Conservation (phyloP, 1,139 yeast genomes). For the Pneumocystis oryctolagi region DNA sequence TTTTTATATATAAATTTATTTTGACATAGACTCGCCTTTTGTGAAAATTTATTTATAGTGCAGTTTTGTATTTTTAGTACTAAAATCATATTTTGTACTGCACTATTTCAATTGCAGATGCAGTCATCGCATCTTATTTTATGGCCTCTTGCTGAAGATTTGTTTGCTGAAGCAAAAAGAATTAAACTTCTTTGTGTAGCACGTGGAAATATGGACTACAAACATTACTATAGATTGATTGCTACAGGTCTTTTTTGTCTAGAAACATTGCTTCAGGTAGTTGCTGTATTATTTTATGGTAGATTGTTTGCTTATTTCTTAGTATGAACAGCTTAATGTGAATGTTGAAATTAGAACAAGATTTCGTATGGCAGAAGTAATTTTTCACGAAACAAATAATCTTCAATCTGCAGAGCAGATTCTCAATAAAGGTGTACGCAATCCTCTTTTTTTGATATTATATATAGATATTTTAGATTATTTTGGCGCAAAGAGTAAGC, state of each 20-base stretch:
- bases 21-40: too few species aligned
- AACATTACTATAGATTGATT: neutral
- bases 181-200: neutral
- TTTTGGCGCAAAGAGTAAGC: neutral
- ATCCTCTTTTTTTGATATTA: neutral
- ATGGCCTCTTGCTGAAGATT: neutral
- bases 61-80: too few species aligned
- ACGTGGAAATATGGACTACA: neutral
- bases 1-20: too few species aligned
- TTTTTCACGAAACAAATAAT: neutral
- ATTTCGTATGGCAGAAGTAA: neutral
- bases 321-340: neutral
- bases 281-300: too few species aligned
- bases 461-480: neutral
- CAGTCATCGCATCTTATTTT: neutral
- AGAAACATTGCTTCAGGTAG: neutral
- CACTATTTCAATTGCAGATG: neutral
- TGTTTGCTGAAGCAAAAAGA: neutral
- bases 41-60: too few species aligned
- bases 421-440: neutral
- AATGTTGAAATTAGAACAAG: neutral
- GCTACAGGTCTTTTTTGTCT: neutral
- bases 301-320: neutral
- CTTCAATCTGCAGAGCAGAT: neutral
- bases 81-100: too few species aligned